A percentile compares a stretch with the other conserved stretches of the same genome.
Evolutionary conservation across 1,284 basidiomycete species (phyloP).

Genomic region (Ustilago bromivora): DNA sequence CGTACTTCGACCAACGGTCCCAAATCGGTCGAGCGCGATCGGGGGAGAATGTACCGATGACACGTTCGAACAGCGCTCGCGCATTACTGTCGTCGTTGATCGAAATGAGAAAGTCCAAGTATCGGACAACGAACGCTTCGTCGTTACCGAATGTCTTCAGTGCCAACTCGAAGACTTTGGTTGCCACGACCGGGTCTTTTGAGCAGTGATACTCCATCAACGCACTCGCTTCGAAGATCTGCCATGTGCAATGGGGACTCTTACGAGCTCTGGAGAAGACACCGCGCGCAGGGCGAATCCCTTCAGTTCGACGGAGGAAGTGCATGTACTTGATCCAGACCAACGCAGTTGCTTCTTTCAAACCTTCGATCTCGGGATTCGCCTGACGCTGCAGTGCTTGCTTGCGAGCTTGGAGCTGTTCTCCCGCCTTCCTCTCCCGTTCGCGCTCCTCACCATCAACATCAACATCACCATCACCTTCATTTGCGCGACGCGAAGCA

Average conservation of each 20-base stretch:
- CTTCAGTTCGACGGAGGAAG: conserved; percentile 86
- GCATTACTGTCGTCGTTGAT: conserved; percentile 97
- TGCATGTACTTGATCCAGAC: conserved; percentile 90
- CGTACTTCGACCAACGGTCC: conserved; percentile 95
- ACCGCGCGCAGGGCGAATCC: conserved; percentile 80
- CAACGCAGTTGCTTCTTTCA: conserved; percentile 72
- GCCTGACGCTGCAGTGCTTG: conserved; percentile 65
- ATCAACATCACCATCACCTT: conserved; percentile 69
- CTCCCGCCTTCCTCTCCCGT: conserved; percentile 74
- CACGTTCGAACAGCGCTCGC: conserved; percentile 91
- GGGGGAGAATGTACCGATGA: conserved; percentile 81
- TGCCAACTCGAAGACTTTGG: conserved; percentile 94
- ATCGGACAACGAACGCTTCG: conserved; percentile 81
- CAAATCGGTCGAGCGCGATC: conserved; percentile 87
- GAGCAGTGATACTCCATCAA: conserved; percentile 96
- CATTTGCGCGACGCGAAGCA: conserved; percentile 59
- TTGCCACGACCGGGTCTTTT: conserved; percentile 85
- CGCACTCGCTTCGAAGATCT: conserved; percentile 88
- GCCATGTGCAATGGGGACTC: conserved; percentile 88
- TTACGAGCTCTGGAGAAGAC: conserved; percentile 88
- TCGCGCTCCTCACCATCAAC: conserved; percentile 72
- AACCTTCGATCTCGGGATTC: conserved; percentile 72
- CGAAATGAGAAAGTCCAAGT: conserved; percentile 91
- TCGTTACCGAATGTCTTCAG: conserved; percentile 86
- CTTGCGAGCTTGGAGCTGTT: conserved; percentile 70